Evolutionary conservation across 164 flowering plant species (phyloP).

Genomic region (Hamamelis virginiana): DNA sequence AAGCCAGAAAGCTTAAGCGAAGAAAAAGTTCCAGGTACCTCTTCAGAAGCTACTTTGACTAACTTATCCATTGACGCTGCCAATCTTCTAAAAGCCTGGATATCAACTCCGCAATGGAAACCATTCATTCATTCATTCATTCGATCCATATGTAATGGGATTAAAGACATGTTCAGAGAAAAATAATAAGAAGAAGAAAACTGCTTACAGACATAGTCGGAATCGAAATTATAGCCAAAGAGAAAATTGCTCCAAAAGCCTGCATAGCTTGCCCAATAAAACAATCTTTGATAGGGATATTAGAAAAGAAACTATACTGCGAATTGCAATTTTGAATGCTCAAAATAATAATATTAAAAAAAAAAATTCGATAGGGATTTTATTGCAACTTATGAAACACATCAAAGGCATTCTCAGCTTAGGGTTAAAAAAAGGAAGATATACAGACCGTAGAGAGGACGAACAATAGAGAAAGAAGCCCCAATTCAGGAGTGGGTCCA

Average conservation of each 20-base stretch:
- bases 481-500: conserved; percentile 17
- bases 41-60: conserved; percentile 10
- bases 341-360: background rate
- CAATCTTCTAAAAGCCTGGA: conserved; percentile 24
- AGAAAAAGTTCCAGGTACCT: conserved; percentile 24
- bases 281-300: no score
- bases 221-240: conserved; percentile 17
- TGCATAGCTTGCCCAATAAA: no score
- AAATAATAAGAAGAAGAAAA: background rate
- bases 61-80: conserved; percentile 6
- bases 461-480: conserved; percentile 16
- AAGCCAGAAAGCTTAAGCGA: conserved; percentile 19
- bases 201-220: conserved; percentile 18
- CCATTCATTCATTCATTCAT: background rate
- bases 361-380: no score
- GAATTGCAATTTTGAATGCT: no score
- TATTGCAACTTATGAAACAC: no score
- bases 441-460: conserved; percentile 18
- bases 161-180: background rate
- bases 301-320: no score
- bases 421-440: background rate
- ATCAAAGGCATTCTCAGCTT: background rate
- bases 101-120: background rate
- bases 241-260: conserved; percentile 19
- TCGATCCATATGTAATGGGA: background rate